Percentiles rank a stretch among this genome's conserved stretches.
Conservation (phyloP, 2,329 filamentous ascomycete species). For the Ascochyta pisi region DNA sequence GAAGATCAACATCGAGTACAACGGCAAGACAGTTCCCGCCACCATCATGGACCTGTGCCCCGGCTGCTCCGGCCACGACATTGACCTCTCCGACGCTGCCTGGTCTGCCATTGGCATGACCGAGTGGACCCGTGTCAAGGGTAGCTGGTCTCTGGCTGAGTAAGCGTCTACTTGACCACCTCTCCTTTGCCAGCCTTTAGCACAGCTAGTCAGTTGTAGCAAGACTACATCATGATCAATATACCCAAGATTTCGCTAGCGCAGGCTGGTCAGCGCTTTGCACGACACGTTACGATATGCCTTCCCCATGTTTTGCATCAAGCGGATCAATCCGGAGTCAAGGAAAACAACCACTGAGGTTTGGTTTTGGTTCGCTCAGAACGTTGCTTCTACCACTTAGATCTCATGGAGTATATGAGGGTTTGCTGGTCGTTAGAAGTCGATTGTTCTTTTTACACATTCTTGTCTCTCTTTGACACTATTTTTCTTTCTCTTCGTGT, state of each 20-base stretch:
- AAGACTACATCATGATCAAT: conserved; percentile 29
- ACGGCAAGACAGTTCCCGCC: conserved; percentile 36
- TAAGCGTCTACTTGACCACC: conserved; percentile 27
- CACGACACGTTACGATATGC: conserved; percentile 45
- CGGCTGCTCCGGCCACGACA: conserved; percentile 38
- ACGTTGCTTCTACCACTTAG: conserved; percentile 17
- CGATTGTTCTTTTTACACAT: conserved; percentile 20
- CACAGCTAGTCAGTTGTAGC: conserved; percentile 25
- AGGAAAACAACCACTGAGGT: conserved; percentile 26
- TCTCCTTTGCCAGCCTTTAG: conserved; percentile 29
- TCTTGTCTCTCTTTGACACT: conserved; percentile 40
- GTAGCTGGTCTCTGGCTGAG: conserved; percentile 32
- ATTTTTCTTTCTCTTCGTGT: conserved; percentile 31
- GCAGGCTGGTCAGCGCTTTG: conserved; percentile 51
- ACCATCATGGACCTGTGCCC: conserved; percentile 46
- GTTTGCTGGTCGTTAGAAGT: conserved; percentile 15
- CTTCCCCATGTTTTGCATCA: conserved; percentile 27
- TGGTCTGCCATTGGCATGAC: conserved; percentile 37
- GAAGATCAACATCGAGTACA: conserved; percentile 41
- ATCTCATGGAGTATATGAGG: conserved; percentile 34
- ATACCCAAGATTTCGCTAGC: conserved; percentile 47
- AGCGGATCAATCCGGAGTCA: conserved; percentile 35
- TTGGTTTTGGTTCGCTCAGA: conserved; percentile 22
- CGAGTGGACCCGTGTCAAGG: conserved; percentile 35
- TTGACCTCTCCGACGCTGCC: conserved; percentile 42